These are phyloP conservation scores for Oryza rufipogon DNA, from an alignment of 176 grass and related monocot species.

Conservation along the genomic window DNA sequence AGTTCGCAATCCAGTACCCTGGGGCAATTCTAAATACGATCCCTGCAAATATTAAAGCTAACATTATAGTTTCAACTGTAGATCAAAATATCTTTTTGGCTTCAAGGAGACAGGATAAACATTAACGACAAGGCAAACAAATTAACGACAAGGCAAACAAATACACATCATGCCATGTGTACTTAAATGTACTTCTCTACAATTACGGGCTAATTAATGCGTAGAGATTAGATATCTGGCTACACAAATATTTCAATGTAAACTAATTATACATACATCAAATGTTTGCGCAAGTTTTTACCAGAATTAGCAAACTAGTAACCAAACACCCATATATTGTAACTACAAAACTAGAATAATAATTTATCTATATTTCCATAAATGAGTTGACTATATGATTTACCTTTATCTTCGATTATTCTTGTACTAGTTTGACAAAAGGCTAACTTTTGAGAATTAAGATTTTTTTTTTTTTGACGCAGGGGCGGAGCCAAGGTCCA, in stretches of 20 bases:
- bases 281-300: not conserved
- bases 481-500: too few relatives aligned
- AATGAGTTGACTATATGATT: not conserved
- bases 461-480: too few relatives aligned
- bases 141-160: not conserved
- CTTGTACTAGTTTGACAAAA: not conserved
- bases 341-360: too few relatives aligned
- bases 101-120: not conserved
- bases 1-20: conserved; percentile 8
- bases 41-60: conserved; percentile 15
- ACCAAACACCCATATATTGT: too few relatives aligned
- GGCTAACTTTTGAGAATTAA: not conserved
- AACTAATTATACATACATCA: not conserved
- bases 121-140: not conserved
- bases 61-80: conserved; percentile 9
- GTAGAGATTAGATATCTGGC: not conserved
- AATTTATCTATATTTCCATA: not conserved
- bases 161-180: not conserved
- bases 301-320: too few relatives aligned
- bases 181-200: not conserved
- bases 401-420: too few relatives aligned
- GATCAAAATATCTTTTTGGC: not conserved
- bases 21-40: conserved; percentile 13
- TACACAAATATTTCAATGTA: not conserved
- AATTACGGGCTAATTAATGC: not conserved